Evolutionary conservation across 2,329 filamentous ascomycete species (phyloP), one percentile per base, ranked within the genome.

Genomic region (Xylaria sp.): DNA sequence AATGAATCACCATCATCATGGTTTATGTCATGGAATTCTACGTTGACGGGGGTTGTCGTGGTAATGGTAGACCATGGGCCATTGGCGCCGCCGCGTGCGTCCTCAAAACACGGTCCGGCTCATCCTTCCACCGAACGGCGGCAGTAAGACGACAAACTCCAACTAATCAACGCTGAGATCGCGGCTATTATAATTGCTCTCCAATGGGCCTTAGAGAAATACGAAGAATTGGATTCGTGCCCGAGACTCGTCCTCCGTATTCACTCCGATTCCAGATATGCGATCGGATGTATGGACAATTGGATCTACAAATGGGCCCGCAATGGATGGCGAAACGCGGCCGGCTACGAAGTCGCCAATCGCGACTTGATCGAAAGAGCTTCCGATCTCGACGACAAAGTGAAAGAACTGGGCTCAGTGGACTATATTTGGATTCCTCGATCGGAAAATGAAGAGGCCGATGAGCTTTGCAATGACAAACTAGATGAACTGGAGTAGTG

Each of bases 161-260:
- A 7, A 81, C 80, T 2, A 81, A 75, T 62, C 79, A 81, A 67
- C 72, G 80, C 81, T 10, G 80, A 83, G 64, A 68, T 82, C 20
- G 64, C 64, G 1, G 80, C 78, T 48, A 73, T 81, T 63, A 84
- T 88, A 51, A 62, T 88, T 50, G 87, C 81, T 20, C 79, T 89
- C 37, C 78, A 83, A 18, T 76, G 85, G 63, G 86, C 85, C 9
- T 69, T 88, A 41, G 54, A 77, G 15, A 76, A 65, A 62, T 74
- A 74, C 46, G 0, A 73, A 0, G 46, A 73, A 2, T 69, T 81
- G 2, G 0, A 72, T 9, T 7, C 8, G 0, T 5, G 34, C 3
- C 78, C 78, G 0, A 15, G 18, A 0, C 5, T 81, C 3, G 6
- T 69, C 0, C 72, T 82, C 54, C 77, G 37, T 1, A 80, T 83